Conservation (phyloP, 768 basidiomycete species). For the Pleurotus tuber-regium region DNA sequence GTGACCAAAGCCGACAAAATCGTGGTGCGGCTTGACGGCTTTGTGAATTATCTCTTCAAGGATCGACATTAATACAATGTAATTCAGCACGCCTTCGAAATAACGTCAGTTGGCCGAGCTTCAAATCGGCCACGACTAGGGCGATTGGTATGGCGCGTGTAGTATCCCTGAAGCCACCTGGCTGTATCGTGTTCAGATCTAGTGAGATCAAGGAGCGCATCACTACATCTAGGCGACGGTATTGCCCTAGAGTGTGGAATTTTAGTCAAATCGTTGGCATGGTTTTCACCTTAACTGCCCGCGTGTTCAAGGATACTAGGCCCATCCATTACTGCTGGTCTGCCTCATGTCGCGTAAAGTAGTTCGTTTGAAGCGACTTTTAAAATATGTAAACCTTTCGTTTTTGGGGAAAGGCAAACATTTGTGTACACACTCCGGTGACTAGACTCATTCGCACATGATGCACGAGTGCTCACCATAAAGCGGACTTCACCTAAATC, state of each 20-base stretch:
- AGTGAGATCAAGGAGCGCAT: constrained; percentile 1
- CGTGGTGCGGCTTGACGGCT: too few species aligned
- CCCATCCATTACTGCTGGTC: background rate
- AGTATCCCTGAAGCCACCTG: constrained; percentile 6
- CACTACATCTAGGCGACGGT: background rate
- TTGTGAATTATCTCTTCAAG: too few species aligned
- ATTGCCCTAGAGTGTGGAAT: background rate
- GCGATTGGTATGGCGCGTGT: too few species aligned
- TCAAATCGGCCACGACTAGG: too few species aligned
- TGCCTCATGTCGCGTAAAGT: background rate
- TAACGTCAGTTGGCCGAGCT: background rate
- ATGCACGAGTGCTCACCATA: too few species aligned
- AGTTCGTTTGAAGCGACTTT: background rate
- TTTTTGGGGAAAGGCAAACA: too few species aligned
- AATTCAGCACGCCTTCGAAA: too few species aligned
- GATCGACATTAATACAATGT: too few species aligned
- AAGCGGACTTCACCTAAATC: too few species aligned
- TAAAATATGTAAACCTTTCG: background rate
- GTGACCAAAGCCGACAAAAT: too few species aligned
- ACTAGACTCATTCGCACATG: too few species aligned
- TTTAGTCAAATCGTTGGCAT: constrained; percentile 9
- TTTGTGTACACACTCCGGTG: too few species aligned
- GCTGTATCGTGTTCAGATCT: constrained; percentile 5
- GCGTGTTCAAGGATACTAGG: background rate
- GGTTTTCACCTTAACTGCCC: background rate